A percentile compares a stretch with the other conserved stretches of the same genome.
These are phyloP conservation scores for Medicago arabica DNA, from an alignment of 306 rosid genomes.

Conservation along the genomic window DNA sequence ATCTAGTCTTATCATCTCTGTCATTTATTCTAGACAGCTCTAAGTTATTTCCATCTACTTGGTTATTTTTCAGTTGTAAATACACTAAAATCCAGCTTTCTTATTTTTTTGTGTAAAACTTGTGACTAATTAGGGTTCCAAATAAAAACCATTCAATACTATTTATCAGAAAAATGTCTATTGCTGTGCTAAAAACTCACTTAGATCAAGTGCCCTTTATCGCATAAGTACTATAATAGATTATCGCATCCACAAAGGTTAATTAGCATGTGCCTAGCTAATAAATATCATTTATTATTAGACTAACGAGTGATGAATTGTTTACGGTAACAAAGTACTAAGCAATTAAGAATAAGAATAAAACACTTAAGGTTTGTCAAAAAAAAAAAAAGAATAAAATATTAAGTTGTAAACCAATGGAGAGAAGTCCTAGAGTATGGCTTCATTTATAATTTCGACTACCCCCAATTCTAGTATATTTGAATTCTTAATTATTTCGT, in stretches of 20 bases:
- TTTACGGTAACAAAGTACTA: not conserved
- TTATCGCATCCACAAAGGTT: not conserved
- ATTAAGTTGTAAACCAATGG: not conserved
- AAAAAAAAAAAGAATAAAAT: too few species aligned
- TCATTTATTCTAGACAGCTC: constrained; percentile 23
- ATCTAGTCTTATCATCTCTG: constrained; percentile 5
- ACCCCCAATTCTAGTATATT: not conserved
- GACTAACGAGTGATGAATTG: not conserved
- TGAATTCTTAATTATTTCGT: not conserved
- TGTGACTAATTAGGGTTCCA: constrained; percentile 12
- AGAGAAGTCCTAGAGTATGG: not conserved
- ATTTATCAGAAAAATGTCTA: constrained; percentile 18
- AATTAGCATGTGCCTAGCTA: not conserved
- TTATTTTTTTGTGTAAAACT: constrained; percentile 14
- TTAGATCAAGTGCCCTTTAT: not conserved
- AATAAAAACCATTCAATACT: constrained; percentile 11
- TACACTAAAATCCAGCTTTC: not conserved
- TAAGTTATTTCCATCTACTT: not conserved
- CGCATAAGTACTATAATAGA: not conserved
- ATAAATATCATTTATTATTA: too few species aligned
- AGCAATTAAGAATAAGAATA: not conserved
- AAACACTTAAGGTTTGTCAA: too few species aligned
- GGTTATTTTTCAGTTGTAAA: too few species aligned
- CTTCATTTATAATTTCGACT: not conserved
- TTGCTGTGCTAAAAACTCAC: not conserved